Evolutionary conservation across 139 green algal species (phyloP).

Genomic region (Chlamydomonas schloesseri): DNA sequence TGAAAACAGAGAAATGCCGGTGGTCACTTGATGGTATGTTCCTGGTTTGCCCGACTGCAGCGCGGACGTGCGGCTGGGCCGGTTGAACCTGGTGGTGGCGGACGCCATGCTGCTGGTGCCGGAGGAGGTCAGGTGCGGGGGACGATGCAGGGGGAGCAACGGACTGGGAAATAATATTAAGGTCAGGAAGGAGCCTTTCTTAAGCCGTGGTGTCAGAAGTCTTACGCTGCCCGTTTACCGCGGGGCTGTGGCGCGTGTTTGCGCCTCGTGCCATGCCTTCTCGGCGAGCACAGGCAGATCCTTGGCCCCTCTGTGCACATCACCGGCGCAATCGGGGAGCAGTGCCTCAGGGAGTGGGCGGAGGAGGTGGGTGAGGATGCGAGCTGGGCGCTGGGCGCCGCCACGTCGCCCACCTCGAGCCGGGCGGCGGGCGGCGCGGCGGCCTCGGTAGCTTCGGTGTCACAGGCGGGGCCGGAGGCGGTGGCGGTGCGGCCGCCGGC

Average conservation of each 20-base stretch:
- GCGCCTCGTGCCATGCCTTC: no score
- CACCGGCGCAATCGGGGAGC: slow-evolving; percentile 5
- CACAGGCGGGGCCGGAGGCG: not conserved
- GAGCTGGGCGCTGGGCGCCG: not conserved
- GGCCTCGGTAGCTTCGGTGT: not conserved
- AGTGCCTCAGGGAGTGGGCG: slow-evolving; percentile 28
- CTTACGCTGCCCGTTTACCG: no score
- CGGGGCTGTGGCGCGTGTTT: no score
- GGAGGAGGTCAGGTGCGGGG: slow-evolving; percentile 41
- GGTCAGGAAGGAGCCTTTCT: no score
- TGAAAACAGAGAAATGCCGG: no score
- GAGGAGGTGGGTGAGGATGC: slow-evolving; percentile 44
- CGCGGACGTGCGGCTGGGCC: slow-evolving; percentile 40
- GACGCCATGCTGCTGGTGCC: slow-evolving; percentile 51
- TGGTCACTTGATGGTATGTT: no score
- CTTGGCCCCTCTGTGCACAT: slow-evolving; percentile 44
- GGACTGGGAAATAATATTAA: no score
- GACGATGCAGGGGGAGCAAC: not conserved
- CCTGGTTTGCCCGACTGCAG: no score
- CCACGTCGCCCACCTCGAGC: not conserved
- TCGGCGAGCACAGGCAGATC: slow-evolving; percentile 43
- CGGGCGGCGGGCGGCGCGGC: not conserved
- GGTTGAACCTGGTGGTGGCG: slow-evolving; percentile 35
- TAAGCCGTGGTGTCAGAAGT: no score
- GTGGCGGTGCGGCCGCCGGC: not conserved